Evolutionary conservation across 2,329 filamentous ascomycete species (phyloP), one percentile per base, ranked within the genome.

Genomic region (Fonsecaea monophora): DNA sequence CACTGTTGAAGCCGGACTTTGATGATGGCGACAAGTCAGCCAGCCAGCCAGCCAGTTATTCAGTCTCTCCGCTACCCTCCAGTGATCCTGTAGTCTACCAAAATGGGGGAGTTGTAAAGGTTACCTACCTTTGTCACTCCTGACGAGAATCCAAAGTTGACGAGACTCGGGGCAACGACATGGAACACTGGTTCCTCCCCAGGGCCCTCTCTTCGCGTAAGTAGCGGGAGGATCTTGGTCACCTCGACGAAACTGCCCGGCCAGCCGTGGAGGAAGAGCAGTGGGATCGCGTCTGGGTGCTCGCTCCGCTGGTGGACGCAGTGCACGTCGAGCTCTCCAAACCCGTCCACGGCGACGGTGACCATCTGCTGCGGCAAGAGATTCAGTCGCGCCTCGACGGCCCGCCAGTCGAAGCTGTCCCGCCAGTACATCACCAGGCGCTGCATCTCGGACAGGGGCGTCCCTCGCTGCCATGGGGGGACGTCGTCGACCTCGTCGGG

Each of bases 191-290:
- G 83, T n/a, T 78, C 77, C 18, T 78, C 77, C 5, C 72, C 74
- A 4, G 21, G n/a, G n/a, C n/a, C 21, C 75, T 72, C 9, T 73
- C 74, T 13, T 75, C 66, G 3, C 1, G 77, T 77, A 8, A 87
- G 75, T 2, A 82, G 68, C 0, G 81, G 82, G 6, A 92, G 79
- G 54, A 92, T 78, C 73, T 90, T 91, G 21, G 79, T 77, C 1
- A 87, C 87, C 77, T 92, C 90, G 54, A 90, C 75, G 73, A 91
- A 92, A 69, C 85, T 89, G 0, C 90, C 90, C 0, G 90, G 90
- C 86, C 87, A 71, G 6, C 89, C 88, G 74, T 91, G 89, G n/a
- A 83, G 81, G 74, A 92, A 91, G 0, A 92, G 75, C 35, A 92
- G 74, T 0, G 90, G 89, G 50, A 92, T 85, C 1, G 87, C 87